Conservation (phyloP, 768 basidiomycete species). For the Hygrocybe punicea region DNA sequence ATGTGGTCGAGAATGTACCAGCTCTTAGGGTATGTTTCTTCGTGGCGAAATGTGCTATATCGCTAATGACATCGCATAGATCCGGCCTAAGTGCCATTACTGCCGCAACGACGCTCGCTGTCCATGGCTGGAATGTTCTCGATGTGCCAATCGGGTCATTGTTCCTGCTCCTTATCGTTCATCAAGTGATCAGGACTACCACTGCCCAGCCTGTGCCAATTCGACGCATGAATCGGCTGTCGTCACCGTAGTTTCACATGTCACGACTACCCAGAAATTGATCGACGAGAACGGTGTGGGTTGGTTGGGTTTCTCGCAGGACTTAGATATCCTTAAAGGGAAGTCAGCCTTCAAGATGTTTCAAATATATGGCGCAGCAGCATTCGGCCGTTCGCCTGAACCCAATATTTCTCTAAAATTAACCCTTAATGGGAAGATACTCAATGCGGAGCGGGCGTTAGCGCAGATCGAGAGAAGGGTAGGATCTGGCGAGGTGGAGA, state of each 20-base stretch:
- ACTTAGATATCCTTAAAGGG: conserved; percentile 14
- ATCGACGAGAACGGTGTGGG: conserved; percentile 19
- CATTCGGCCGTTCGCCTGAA: conserved; percentile 12
- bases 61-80: conserved; percentile 8
- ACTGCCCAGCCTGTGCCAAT: conserved; percentile 20
- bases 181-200: conserved; percentile 7
- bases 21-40: conserved; percentile 8
- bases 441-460: conserved; percentile 7
- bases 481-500: conserved; percentile 21
- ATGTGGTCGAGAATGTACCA: conserved; percentile 18
- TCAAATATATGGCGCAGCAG: conserved; percentile 16
- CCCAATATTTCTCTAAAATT: conserved; percentile 2
- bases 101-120: conserved; percentile 21
- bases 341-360: conserved; percentile 30
- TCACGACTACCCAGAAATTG: conserved; percentile 16
- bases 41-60: neutral
- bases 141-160: conserved; percentile 25
- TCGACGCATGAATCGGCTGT: neutral
- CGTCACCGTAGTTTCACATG: conserved; percentile 8
- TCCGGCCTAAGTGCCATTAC: conserved; percentile 26
- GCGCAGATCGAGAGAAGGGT: conserved; percentile 17
- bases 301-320: conserved; percentile 22
- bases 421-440: conserved; percentile 13
- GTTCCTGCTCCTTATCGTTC: conserved; percentile 16
- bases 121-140: conserved; percentile 23